Evolutionary conservation across 148 eudicot genomes (phyloP).

Genomic region (Euryodendron excelsum): DNA sequence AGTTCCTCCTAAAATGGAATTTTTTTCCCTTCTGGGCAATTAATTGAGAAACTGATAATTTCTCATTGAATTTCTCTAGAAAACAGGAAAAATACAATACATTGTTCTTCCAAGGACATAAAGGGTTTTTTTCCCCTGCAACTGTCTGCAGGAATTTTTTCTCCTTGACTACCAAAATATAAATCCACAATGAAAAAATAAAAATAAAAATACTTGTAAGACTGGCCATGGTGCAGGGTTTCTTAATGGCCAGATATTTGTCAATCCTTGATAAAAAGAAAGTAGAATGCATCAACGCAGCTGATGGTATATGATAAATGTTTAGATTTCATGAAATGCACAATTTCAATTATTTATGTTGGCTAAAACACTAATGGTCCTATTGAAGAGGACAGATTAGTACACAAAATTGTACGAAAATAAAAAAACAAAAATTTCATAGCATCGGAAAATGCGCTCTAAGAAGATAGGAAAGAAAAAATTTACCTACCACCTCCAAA

Average conservation of each 20-base stretch:
- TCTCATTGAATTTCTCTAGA: not conserved
- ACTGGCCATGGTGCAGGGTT: not conserved
- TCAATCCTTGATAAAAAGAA: too few species aligned
- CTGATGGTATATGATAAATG: not conserved
- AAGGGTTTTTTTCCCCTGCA: too few species aligned
- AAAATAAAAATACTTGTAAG: not conserved
- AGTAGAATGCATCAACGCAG: not conserved
- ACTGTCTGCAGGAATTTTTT: not conserved
- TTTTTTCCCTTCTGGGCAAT: not conserved
- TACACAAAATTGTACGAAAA: not conserved
- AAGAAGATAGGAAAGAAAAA: not conserved
- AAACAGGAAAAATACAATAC: too few species aligned
- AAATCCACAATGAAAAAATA: not conserved
- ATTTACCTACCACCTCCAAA: constrained; percentile 71
- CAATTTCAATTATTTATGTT: not conserved
- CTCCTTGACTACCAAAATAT: not conserved
- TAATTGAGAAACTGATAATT: not conserved
- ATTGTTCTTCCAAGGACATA: too few species aligned
- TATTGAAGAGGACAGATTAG: not conserved
- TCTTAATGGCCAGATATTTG: too few species aligned
- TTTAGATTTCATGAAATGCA: not conserved
- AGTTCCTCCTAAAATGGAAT: not conserved
- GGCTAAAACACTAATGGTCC: not conserved
- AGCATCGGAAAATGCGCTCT: not conserved
- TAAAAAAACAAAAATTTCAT: not conserved